Conservation (phyloP, 805 yeast species). For the Lipomyces kockii region DNA sequence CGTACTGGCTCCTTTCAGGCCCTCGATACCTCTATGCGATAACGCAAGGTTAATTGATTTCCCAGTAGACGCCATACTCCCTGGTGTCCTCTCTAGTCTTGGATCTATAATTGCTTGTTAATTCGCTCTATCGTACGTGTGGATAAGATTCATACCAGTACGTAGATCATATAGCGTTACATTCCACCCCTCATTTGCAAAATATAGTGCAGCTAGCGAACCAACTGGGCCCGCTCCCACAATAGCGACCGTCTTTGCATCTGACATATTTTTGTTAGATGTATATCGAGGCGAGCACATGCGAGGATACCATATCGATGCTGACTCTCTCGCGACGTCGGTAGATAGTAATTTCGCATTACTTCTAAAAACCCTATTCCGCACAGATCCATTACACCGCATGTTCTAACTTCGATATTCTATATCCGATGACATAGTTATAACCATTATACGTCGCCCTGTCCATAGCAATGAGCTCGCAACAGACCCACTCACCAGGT, state of each 20-base stretch:
- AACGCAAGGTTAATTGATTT: slow-evolving; percentile 83
- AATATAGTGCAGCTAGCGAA: slow-evolving; percentile 78
- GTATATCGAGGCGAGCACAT: background rate
- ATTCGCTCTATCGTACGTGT: background rate
- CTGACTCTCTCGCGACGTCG: background rate
- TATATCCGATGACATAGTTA: too few relatives aligned
- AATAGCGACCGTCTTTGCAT: slow-evolving; percentile 42
- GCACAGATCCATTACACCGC: background rate
- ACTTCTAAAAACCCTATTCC: background rate
- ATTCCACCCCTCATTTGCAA: slow-evolving; percentile 68
- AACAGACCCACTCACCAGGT: background rate
- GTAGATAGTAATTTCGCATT: too few relatives aligned
- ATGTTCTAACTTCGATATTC: too few relatives aligned
- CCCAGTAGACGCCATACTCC: slow-evolving; percentile 28
- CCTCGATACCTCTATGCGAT: slow-evolving; percentile 79
- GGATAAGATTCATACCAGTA: slow-evolving; percentile 60
- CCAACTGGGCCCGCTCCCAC: slow-evolving; percentile 95
- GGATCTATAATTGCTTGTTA: slow-evolving; percentile 19
- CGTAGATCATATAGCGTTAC: slow-evolving; percentile 78
- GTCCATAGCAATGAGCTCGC: background rate
- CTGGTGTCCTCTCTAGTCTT: slow-evolving; percentile 11
- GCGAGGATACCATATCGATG: background rate
- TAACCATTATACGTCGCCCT: background rate
- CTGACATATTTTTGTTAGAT: background rate
- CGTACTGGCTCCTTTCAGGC: slow-evolving; percentile 65